phyloP scores from a whole-genome alignment of 1,139 yeast genomes.

The Yamadazyma siamensis region DNA sequence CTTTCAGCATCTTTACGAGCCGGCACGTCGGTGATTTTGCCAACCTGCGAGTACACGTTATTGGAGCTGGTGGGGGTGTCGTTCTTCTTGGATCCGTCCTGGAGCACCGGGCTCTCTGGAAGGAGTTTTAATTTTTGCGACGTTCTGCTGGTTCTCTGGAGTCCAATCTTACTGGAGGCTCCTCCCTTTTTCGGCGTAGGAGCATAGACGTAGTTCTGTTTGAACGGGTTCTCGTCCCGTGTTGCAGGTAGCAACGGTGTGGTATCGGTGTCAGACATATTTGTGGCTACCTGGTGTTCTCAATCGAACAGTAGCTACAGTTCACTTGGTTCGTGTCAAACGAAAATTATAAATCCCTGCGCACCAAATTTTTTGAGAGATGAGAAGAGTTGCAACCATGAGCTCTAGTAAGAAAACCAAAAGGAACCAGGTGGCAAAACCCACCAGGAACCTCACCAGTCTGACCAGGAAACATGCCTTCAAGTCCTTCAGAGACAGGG shows the following conservation, averaged over 20 bases:
- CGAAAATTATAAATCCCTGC: too few species aligned
- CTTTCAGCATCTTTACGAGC: slow-evolving; percentile 95
- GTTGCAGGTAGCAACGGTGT: background rate
- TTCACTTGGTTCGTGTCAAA: too few species aligned
- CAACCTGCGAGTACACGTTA: slow-evolving; percentile 64
- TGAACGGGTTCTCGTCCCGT: slow-evolving; percentile 1
- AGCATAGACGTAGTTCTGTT: too few species aligned
- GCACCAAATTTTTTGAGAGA: too few species aligned
- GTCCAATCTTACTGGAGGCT: slow-evolving; percentile 49
- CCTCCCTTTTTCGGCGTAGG: slow-evolving; percentile 5
- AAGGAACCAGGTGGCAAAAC: slow-evolving; percentile 6
- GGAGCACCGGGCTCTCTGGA: slow-evolving; percentile 71
- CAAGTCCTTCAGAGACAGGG: slow-evolving; percentile 75
- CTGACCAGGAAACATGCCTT: slow-evolving; percentile 61
- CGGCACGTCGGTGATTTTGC: slow-evolving; percentile 81
- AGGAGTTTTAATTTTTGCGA: slow-evolving; percentile 81
- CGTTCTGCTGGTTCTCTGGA: slow-evolving; percentile 85
- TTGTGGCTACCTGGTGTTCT: too few species aligned
- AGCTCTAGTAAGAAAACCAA: too few species aligned
- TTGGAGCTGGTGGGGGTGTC: slow-evolving; percentile 15
- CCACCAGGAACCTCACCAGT: slow-evolving; percentile 41
- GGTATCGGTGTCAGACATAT: too few species aligned
- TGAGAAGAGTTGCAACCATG: too few species aligned
- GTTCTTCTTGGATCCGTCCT: slow-evolving; percentile 15
- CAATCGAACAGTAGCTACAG: too few species aligned